Base-by-base conservation (phyloP, 345 rosid genomes). In the Crucihimalaya himalaica region DNA sequence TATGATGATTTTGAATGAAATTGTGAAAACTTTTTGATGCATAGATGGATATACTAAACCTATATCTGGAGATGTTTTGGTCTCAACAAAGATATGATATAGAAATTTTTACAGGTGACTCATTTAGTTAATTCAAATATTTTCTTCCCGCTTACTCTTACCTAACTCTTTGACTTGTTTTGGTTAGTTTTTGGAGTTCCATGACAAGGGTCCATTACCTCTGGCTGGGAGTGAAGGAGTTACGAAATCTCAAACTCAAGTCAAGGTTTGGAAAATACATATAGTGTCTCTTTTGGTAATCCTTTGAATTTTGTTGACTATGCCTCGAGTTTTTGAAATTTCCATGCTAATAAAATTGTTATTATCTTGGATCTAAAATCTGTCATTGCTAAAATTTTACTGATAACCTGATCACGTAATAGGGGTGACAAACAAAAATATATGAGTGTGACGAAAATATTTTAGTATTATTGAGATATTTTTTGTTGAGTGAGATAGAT, bases 241-340 rank as follows among this genome's bases (percentile, higher is more conserved):
- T 20, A 65, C 48, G 55, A 65, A 65, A 48, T 65, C 45, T 2
- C 29, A 65, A 48, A 57, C 45, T 31, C 2, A 65, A 13, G 57
- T 65, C 57, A 32, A 47, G 70, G 31, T 65, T 47, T 23, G 25
- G 25, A 23, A 47, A 48, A 19, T 11, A 7, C 5, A 12, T 5
- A 29, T 29, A 64, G 13, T 46, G 9, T 64, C 13, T 46, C 7
- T 25, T 62, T 11, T 4, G 1, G 3, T 20, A 23, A 13, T 4
- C 9, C 15, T 15, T 37, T 12, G 3, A 4, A 12, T 27, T n/a
- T 45, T 61, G 5, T 61, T 61, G 37, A 45, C 0, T 45, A 6
- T 28, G 11, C 9, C 5, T 63, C 5, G n/a, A 27, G 5, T 27
- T 45, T n/a, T 5, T 27, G 2, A 43, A 45, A 8, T 15, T 40